Evolutionary conservation across 441 rosid genomes (phyloP), one percentile per base, ranked within the genome.

Genomic region (Euphorbia schlechtendalii): DNA sequence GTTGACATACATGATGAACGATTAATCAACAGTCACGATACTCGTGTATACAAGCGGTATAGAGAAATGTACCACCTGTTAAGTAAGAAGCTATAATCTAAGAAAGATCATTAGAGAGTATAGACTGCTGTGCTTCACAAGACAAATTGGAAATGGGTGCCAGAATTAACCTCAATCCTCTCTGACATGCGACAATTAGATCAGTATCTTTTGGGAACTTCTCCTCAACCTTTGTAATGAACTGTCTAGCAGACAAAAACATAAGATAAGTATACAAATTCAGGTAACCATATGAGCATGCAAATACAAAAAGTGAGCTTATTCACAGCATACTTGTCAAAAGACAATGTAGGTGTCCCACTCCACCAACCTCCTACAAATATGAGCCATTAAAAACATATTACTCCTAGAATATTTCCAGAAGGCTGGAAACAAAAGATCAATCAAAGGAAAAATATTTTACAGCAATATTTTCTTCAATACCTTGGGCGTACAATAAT

Each of bases 321-420:
- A 55, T 54, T 66, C 18, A 54, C 17, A 61, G 73, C 84, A 20
- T 76, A 92, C 98, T 76, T 85, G 70, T 90, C 74, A 70, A 77
- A 88, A 71, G 87, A 76, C 41, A 92, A 69, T 13, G 82, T 83
- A 54, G 96, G 94, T 30, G 70, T 81, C 43, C 98, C 98, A 64
- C 97, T 93, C 97, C 98, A 88, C 98, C 98, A 93, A 61, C 97
- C 95, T 69, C 98, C 98, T 90, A 74, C 65, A 78, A 59, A 71
- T 71, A 56, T 38, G 71, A 69, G 67, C n/a, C 70, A 56, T 30
- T 65, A 59, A 61, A 64, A 56, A 69, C 28, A 58, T 28, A 30
- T 28, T 61, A 60, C 48, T 28, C 24, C 30, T 20, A 18, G 7
- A 59, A 32, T 53, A 56, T 27, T 28, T 56, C 59, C 14, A 56